Conservation (phyloP, 805 yeast species). For the Zygosaccharomyces kombuchaensis region DNA sequence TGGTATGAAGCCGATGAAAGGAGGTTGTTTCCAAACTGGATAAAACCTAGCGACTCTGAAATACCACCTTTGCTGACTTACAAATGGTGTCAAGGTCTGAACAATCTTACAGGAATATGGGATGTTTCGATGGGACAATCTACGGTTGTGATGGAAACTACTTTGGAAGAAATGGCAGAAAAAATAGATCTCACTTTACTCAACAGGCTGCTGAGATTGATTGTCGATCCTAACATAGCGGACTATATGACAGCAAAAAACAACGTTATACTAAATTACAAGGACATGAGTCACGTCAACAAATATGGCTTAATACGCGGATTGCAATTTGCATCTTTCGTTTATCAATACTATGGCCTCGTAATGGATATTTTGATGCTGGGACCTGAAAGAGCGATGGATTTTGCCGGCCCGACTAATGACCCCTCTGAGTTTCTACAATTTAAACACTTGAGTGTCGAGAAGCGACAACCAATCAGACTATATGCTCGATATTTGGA, state of each 20-base stretch:
- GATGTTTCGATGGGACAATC: constrained; percentile 66
- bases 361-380: constrained; percentile 74
- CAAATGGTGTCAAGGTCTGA: constrained; percentile 91
- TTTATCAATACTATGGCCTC: constrained; percentile 86
- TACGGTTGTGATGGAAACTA: constrained; percentile 79
- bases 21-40: constrained; percentile 89
- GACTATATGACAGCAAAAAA: constrained; percentile 92
- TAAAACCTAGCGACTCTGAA: constrained; percentile 91
- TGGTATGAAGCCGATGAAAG: constrained; percentile 95
- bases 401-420: constrained; percentile 73
- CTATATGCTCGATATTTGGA: constrained; percentile 81
- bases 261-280: constrained; percentile 74
- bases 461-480: constrained; percentile 69
- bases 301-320: constrained; percentile 87
- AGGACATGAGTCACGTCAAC: constrained; percentile 93
- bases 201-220: constrained; percentile 71
- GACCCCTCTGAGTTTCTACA: constrained; percentile 77
- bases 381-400: constrained; percentile 83
- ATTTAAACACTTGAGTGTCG: constrained; percentile 54
- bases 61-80: constrained; percentile 88
- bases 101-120: constrained; percentile 78
- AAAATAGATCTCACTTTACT: constrained; percentile 84
- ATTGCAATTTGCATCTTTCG: constrained; percentile 82
- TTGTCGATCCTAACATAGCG: constrained; percentile 87
- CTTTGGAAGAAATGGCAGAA: constrained; percentile 66